Evolutionary conservation across 2,329 filamentous ascomycete species (phyloP), one percentile per base, ranked within the genome.

Genomic region (Colletotrichum cuscutae): DNA sequence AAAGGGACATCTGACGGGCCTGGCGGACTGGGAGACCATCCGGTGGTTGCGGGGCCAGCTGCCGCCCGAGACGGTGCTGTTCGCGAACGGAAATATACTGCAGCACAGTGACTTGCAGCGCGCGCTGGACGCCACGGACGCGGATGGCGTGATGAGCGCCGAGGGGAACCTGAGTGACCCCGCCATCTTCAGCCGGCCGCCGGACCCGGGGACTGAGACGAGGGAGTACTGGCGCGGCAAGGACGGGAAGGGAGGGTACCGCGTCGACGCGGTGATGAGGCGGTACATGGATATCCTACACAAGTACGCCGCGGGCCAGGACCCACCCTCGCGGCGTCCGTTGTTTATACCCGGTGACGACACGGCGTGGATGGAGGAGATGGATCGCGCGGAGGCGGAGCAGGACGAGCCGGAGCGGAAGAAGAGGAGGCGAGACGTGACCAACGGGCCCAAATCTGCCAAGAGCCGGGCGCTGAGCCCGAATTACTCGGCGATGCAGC

Each of bases 131-230:
- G 94, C 88, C 5, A 99, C 97, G 1, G 95, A 95, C 1, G 96
- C 92, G 1, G 97, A 99, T 81, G 97, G 89, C 22, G 91, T 99
- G 64, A 98, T 99, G 97, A 96, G 93, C 76, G 97, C 97, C 5
- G 97, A 99, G 83, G 97, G 95, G 0, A 98, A 98, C 80, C 88
- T 99, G 0, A 96, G 95, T 79, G 95, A 99, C 79, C 97, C 97
- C 0, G 91, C 91, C 2, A 93, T 99, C 56, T 99, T 99, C 79
- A 91, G 92, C 15, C 83, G 86, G 37, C 87, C 91, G 19, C 95
- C 95, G 0, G 80, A 89, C 0, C 78, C 85, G 0, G 93, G 91
- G 0, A 46, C 60, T 5, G 71, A 73, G 80, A 91, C 90, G 0
- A 88, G 93, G 72, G 95, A 97, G 78, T 98, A 97, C 82, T 98